phyloP scores from a whole-genome alignment of 2,329 filamentous ascomycete genomes.

The Aspergillus latus region DNA sequence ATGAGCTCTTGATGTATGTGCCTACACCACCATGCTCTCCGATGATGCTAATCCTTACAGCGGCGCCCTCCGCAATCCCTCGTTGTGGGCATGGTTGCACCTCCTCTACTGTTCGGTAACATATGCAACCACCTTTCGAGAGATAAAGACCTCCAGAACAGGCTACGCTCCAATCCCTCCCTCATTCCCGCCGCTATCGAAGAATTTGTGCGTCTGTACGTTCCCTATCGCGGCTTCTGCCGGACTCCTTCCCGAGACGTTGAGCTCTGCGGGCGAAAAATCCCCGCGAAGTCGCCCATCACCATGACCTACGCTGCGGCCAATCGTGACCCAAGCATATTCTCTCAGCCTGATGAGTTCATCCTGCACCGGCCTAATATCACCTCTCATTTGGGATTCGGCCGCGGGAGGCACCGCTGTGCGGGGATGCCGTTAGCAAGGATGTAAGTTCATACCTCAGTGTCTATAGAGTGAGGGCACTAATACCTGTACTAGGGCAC shows the following conservation, averaged over 20 bases:
- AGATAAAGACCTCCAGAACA: slow-evolving; percentile 2
- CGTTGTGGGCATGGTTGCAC: slow-evolving; percentile 17
- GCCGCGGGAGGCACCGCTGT: slow-evolving; percentile 13
- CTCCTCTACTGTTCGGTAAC: slow-evolving; percentile 12
- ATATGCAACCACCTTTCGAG: slow-evolving; percentile 15
- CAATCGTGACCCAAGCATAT: slow-evolving; percentile 10
- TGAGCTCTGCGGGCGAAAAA: slow-evolving; percentile 1
- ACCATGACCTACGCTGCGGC: slow-evolving; percentile 18
- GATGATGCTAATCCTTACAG: not conserved
- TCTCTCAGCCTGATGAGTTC: slow-evolving; percentile 10
- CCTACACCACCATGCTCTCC: not conserved
- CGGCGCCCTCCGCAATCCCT: slow-evolving; percentile 12
- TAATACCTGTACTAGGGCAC: not conserved
- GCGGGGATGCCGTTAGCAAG: slow-evolving; percentile 16
- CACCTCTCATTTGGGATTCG: slow-evolving; percentile 15
- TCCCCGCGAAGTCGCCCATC: slow-evolving; percentile 6
- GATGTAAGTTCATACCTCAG: slow-evolving; percentile 3
- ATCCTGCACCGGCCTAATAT: slow-evolving; percentile 13
- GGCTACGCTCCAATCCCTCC: slow-evolving; percentile 4
- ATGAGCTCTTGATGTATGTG: slow-evolving; percentile 3
- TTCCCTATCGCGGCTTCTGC: slow-evolving; percentile 17
- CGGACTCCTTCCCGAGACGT: slow-evolving; percentile 9
- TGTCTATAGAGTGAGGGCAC: not conserved
- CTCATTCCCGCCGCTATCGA: slow-evolving; percentile 13
- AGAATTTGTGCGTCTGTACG: slow-evolving; percentile 15